phyloP scores from a whole-genome alignment of 306 rosid species.

The Casuarina glauca region DNA sequence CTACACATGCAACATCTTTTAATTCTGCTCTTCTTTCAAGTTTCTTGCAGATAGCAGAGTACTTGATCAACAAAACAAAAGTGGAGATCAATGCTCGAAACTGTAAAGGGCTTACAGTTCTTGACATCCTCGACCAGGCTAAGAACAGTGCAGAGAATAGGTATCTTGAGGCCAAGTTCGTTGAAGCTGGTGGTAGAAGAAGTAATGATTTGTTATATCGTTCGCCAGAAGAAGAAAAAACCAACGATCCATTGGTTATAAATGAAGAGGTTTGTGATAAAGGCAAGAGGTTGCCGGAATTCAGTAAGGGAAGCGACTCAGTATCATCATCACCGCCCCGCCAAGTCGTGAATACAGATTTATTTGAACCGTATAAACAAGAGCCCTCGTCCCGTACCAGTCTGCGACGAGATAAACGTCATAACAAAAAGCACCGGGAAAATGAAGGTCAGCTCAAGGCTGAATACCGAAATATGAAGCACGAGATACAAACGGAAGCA shows the following conservation, averaged over 20 bases:
- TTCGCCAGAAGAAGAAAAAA: too few species aligned
- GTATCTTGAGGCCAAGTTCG: background rate
- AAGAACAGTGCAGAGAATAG: conserved; percentile 32
- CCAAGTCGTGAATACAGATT: too few species aligned
- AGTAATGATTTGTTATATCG: too few species aligned
- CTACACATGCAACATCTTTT: too few species aligned
- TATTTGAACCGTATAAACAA: too few species aligned
- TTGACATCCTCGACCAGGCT: conserved; percentile 53
- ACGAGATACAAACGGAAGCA: conserved; percentile 61
- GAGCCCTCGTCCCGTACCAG: background rate
- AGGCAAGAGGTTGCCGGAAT: too few species aligned
- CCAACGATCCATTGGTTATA: too few species aligned
- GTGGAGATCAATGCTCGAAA: conserved; percentile 51
- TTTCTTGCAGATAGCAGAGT: conserved; percentile 55
- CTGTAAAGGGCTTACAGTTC: conserved; percentile 49
- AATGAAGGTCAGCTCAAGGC: conserved; percentile 11
- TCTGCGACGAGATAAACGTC: conserved; percentile 26
- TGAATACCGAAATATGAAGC: conserved; percentile 21
- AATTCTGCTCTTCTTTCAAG: background rate
- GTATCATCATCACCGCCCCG: too few species aligned
- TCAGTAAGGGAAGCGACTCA: too few species aligned
- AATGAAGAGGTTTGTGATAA: too few species aligned
- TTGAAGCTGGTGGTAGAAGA: background rate
- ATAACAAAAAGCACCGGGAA: conserved; percentile 27
- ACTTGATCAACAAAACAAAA: conserved; percentile 52